A percentile compares a stretch with the other conserved stretches of the same genome.
Conservation (phyloP, 108 stramenopile species). For the Skeletonema menzelii region DNA sequence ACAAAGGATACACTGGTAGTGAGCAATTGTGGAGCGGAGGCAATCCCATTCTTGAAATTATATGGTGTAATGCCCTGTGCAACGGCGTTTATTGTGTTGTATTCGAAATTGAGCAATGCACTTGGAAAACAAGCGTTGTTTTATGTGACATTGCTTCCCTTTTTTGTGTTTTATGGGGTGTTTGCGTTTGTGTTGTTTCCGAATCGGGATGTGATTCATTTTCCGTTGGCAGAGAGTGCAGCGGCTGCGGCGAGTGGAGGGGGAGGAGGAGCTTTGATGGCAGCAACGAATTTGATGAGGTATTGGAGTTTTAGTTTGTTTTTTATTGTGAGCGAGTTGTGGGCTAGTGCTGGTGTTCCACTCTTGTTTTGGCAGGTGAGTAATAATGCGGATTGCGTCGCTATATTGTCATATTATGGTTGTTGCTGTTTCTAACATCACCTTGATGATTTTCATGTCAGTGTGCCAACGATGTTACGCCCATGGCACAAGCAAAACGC, state of each 20-base stretch:
- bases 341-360: conserved; percentile 55
- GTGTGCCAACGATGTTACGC: conserved; percentile 77
- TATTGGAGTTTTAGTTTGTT: conserved; percentile 56
- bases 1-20: conserved; percentile 83
- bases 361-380: conserved; percentile 57
- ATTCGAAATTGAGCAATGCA: conserved; percentile 56
- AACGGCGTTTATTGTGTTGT: conserved; percentile 41
- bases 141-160: conserved; percentile 62
- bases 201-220: conserved; percentile 58
- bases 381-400: neutral
- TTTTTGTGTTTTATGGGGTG: conserved; percentile 67
- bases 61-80: conserved; percentile 56
- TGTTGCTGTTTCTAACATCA: conserved; percentile 33
- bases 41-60: conserved; percentile 74
- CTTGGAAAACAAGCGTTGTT: conserved; percentile 56
- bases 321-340: conserved; percentile 51
- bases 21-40: conserved; percentile 77
- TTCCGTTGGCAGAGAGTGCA: conserved; percentile 7
- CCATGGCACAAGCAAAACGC: conserved; percentile 69
- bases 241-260: conserved; percentile 17
- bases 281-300: conserved; percentile 34
- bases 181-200: conserved; percentile 74
- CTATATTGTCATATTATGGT: neutral
- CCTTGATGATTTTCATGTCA: neutral
- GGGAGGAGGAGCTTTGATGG: conserved; percentile 22